Evolutionary conservation across 495 filamentous ascomycete genomes (phyloP), one percentile per base, ranked within the genome.

Genomic region (Aspergillus olivimuriae): DNA sequence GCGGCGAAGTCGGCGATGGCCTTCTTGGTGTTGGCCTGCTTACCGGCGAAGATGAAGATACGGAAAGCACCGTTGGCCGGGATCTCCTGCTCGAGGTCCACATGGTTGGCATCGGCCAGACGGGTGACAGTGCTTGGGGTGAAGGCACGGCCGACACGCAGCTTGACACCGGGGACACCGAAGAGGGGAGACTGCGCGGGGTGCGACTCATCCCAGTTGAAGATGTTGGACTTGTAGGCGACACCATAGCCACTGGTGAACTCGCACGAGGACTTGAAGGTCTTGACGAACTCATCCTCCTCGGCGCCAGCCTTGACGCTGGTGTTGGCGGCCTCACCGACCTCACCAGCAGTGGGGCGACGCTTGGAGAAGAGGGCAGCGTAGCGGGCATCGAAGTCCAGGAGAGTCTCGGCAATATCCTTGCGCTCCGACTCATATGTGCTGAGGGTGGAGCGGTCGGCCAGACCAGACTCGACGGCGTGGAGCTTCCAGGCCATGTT

Each of bases 401-500:
- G 80, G 26, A 92, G 63, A 18, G 81, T 78, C 39, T 76, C 69
- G 2, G 86, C 86, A 33, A 84, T 82, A 39, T 76, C 71, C 57
- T 83, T 76, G 14, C 87, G 75, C 63, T 92, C 87, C 15, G 68
- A 62, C 39, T 84, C 73, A 51, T 90, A 92, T 8, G 85, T 86
- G 51, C 76, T 66, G 21, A 90, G 68, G 11, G 84, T 66, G 15
- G 70, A 72, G 17, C 75, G 77, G n/a, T 70, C 53, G 15, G 82
- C 80, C 21, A 74, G 67, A 12, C 81, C 81, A 32, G 62, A 68
- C 32, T 89, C 72, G 2, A 90, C 78, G 20, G 74, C 63, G 16
- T 81, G 83, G 16, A 92, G 66, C 68, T 92, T 90, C 86, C 86
- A 90, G 20, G 86, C 86, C 48, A 89, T 77, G 59, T 92, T 90